Conservation (phyloP, 495 filamentous ascomycete species). For the Penicillium diatomitis region DNA sequence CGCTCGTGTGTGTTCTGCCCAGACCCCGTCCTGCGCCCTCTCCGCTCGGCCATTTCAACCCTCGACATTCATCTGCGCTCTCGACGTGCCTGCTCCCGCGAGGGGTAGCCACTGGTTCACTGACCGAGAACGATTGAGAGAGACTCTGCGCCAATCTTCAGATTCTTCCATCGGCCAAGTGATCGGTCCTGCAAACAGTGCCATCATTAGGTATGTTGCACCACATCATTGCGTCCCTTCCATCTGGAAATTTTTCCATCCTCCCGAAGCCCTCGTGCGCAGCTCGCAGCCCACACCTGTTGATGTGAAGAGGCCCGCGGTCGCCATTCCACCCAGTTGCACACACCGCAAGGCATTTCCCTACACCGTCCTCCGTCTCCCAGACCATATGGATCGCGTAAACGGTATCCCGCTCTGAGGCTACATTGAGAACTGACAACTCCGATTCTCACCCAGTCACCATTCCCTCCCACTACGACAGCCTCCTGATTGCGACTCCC, state of each 20-base stretch:
- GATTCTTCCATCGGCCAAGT: too few relatives aligned
- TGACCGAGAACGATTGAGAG: constrained; percentile 15
- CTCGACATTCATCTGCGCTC: neutral
- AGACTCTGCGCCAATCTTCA: constrained; percentile 18
- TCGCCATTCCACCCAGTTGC: too few relatives aligned
- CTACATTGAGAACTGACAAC: too few relatives aligned
- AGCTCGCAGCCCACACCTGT: neutral
- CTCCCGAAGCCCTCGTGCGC: neutral
- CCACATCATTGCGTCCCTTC: constrained; percentile 4
- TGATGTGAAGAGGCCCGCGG: too few relatives aligned
- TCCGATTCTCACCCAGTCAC: too few relatives aligned
- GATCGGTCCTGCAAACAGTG: constrained; percentile 1
- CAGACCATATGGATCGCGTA: too few relatives aligned
- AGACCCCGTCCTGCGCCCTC: neutral
- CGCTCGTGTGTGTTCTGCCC: neutral
- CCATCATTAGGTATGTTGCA: constrained; percentile 6
- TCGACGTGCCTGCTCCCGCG: constrained; percentile 10
- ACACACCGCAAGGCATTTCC: too few relatives aligned
- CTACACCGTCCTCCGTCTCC: too few relatives aligned
- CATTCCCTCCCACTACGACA: too few relatives aligned
- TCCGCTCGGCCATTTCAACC: neutral
- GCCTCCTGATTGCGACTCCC: too few relatives aligned
- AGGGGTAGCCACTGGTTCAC: constrained; percentile 16
- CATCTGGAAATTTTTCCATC: neutral
- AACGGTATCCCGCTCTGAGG: too few relatives aligned